Percentiles rank a stretch among this genome's conserved stretches.
Conservation (phyloP, 768 basidiomycete species). For the Amanita exitialis region DNA sequence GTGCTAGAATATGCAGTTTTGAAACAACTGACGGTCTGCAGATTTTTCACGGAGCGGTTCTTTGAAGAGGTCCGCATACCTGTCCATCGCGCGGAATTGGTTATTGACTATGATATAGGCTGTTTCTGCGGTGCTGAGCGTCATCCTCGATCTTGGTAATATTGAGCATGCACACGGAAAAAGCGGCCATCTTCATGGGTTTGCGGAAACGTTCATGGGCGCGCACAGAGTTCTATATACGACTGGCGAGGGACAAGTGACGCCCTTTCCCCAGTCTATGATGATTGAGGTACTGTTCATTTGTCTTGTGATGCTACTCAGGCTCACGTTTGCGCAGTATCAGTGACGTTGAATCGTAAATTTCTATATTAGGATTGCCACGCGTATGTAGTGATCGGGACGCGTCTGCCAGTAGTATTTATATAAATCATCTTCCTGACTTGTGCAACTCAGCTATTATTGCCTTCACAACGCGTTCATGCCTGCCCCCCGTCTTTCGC, state of each 20-base stretch:
- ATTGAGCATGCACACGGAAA: slow-evolving; percentile 26
- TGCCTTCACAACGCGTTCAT: slow-evolving; percentile 17
- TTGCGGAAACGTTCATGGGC: slow-evolving; percentile 25
- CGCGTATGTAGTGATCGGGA: neutral
- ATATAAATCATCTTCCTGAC: neutral
- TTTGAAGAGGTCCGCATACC: neutral
- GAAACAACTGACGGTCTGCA: neutral
- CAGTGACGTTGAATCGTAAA: neutral
- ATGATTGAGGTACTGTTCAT: slow-evolving; percentile 22
- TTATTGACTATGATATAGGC: slow-evolving; percentile 20
- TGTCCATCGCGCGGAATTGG: neutral
- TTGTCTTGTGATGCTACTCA: neutral
- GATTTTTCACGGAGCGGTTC: slow-evolving; percentile 5
- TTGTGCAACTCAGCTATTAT: neutral
- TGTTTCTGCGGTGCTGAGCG: slow-evolving; percentile 31
- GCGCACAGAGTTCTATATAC: slow-evolving; percentile 22
- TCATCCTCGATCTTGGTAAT: slow-evolving; percentile 33
- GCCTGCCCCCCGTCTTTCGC: slow-evolving; percentile 39
- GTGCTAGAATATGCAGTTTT: neutral
- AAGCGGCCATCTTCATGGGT: slow-evolving; percentile 30
- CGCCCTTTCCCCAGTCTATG: slow-evolving; percentile 35
- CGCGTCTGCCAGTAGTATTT: neutral
- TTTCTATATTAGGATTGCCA: slow-evolving; percentile 4
- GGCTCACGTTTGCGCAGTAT: neutral
- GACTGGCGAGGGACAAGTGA: slow-evolving; percentile 23